Percentiles rank a stretch among this genome's conserved stretches.
Conservation (phyloP, 2,329 filamentous ascomycete species). For the Pseudocercospora eumusae region DNA sequence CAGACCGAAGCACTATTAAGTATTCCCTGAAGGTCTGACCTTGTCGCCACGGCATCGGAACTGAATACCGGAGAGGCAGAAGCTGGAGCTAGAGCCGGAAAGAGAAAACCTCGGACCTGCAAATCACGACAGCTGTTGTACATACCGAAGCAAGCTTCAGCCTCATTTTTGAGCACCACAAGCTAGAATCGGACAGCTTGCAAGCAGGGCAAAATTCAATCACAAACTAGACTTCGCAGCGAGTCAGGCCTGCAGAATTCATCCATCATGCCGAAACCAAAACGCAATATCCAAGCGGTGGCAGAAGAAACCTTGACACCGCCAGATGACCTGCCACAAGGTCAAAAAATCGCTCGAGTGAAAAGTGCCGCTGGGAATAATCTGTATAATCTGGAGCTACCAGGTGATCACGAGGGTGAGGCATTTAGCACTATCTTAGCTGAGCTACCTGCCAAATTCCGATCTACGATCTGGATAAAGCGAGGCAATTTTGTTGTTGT, state of each 20-base stretch:
- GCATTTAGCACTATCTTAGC: constrained; percentile 57
- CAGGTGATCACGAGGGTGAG: constrained; percentile 57
- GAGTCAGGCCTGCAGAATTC: background rate
- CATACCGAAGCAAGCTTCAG: constrained; percentile 5
- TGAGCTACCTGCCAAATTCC: constrained; percentile 81
- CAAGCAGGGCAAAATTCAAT: constrained; percentile 1
- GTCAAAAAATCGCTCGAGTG: constrained; percentile 71
- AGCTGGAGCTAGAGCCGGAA: background rate
- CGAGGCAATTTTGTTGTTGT: constrained; percentile 84
- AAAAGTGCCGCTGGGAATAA: constrained; percentile 85
- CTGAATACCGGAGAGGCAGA: background rate
- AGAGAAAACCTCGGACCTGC: background rate
- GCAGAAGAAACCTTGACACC: constrained; percentile 69
- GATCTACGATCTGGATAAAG: constrained; percentile 91
- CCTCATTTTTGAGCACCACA: background rate
- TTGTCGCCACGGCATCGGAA: background rate
- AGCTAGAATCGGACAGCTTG: background rate
- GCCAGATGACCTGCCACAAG: constrained; percentile 54
- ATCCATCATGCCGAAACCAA: constrained; percentile 66
- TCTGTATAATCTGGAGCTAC: constrained; percentile 76
- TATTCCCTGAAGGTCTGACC: background rate
- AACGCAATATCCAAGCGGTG: constrained; percentile 74
- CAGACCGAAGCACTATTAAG: background rate
- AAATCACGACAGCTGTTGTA: background rate
- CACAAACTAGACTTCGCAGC: background rate